These are phyloP conservation scores for Cucumis hystrix DNA, from an alignment of 306 rosid species.

Conservation along the genomic window DNA sequence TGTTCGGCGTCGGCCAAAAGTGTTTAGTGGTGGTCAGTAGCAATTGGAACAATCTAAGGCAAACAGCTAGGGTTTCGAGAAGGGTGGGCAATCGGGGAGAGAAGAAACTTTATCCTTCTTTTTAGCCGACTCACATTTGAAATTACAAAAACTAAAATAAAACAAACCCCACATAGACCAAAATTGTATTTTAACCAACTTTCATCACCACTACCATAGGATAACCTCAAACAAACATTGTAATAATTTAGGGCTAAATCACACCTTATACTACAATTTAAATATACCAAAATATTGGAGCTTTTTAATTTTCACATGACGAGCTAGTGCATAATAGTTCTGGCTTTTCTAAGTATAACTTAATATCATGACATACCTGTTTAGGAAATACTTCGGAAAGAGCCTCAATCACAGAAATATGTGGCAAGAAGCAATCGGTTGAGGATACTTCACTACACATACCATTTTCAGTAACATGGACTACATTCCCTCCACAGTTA, in stretches of 20 bases:
- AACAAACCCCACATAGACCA: too few species aligned
- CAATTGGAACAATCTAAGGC: too few species aligned
- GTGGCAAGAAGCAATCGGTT: conserved; percentile 33
- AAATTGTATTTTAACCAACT: too few species aligned
- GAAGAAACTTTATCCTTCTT: too few species aligned
- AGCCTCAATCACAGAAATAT: conserved; percentile 46
- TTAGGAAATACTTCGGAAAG: conserved; percentile 65
- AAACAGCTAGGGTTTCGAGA: too few species aligned
- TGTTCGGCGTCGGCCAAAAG: too few species aligned
- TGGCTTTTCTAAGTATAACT: neutral
- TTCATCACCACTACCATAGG: neutral
- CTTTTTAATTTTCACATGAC: neutral
- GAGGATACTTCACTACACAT: conserved; percentile 15
- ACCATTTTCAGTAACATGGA: conserved; percentile 18
- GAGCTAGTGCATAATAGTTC: neutral
- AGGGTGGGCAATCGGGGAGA: too few species aligned
- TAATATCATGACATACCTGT: conserved; percentile 33
- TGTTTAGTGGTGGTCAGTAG: too few species aligned
- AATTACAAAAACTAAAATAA: too few species aligned
- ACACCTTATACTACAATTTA: neutral
- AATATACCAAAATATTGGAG: neutral
- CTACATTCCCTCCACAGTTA: conserved; percentile 66
- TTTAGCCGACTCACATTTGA: too few species aligned
- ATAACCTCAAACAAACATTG: neutral
- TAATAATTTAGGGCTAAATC: neutral